phyloP scores from a whole-genome alignment of 768 basidiomycete genomes.

The Lactifluus pinguis region DNA sequence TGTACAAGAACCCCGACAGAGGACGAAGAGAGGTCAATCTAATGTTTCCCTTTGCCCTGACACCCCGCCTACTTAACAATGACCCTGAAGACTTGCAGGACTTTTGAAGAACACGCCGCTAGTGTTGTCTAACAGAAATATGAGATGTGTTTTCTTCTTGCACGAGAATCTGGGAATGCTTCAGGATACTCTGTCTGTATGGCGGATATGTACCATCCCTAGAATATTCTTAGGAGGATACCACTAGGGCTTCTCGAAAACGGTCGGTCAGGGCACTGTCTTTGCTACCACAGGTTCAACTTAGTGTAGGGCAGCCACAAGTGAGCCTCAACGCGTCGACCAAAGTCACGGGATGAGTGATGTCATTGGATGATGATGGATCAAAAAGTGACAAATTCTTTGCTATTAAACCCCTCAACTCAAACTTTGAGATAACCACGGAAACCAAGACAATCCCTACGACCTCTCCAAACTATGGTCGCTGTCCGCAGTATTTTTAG shows the following conservation, averaged over 20 bases:
- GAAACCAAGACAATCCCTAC: background rate
- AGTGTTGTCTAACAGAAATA: background rate
- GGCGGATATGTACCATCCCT: background rate
- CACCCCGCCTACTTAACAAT: background rate
- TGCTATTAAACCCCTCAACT: no score
- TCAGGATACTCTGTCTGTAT: background rate
- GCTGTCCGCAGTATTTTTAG: slow-evolving; percentile 14
- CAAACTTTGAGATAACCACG: background rate
- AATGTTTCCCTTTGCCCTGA: background rate
- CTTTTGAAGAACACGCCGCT: background rate
- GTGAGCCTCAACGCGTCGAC: background rate
- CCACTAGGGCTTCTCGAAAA: background rate
- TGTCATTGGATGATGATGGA: background rate
- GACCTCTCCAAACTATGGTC: background rate
- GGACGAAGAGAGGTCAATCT: slow-evolving; percentile 15
- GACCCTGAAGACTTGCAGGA: background rate
- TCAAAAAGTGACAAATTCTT: background rate
- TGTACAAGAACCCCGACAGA: slow-evolving; percentile 13
- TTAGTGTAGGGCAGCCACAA: background rate
- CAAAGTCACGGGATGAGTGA: background rate
- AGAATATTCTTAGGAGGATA: background rate
- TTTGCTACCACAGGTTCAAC: background rate
- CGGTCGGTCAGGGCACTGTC: background rate
- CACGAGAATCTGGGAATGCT: background rate
- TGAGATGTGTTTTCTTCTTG: background rate